Conservation (phyloP, 2,329 filamentous ascomycete species). For the Cercospora sp. region DNA sequence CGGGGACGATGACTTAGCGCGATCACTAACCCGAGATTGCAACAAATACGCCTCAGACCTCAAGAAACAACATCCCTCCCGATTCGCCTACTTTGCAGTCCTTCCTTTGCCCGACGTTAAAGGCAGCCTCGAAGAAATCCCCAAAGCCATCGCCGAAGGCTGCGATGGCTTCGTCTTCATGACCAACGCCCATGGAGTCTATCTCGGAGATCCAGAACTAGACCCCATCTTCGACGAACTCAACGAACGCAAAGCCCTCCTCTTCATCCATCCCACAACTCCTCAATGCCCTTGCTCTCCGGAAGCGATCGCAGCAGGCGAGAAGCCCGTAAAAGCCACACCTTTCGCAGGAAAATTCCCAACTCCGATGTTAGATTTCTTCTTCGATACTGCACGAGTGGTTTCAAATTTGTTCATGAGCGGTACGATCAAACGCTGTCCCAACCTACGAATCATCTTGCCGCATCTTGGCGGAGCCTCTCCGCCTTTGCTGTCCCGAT, state of each 20-base stretch:
- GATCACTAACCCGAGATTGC: constrained; percentile 44
- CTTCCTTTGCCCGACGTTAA: constrained; percentile 55
- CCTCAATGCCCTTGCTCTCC: constrained; percentile 43
- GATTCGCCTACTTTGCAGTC: constrained; percentile 57
- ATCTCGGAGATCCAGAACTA: constrained; percentile 52
- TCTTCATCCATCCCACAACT: constrained; percentile 60
- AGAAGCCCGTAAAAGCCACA: constrained; percentile 37
- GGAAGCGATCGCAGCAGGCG: constrained; percentile 20
- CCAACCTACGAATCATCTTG: constrained; percentile 52
- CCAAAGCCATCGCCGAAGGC: constrained; percentile 44
- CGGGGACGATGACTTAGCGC: constrained; percentile 41
- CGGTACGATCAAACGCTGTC: constrained; percentile 50
- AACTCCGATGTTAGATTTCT: constrained; percentile 53
- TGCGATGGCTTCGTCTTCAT: constrained; percentile 55
- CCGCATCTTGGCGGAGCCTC: constrained; percentile 53
- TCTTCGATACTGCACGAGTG: constrained; percentile 55
- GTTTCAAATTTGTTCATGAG: constrained; percentile 53
- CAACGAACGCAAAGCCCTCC: constrained; percentile 48
- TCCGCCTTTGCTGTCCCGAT: constrained; percentile 49
- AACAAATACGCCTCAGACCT: constrained; percentile 47
- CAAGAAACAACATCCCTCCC: constrained; percentile 41
- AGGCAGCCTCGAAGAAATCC: constrained; percentile 52
- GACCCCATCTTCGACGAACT: constrained; percentile 53
- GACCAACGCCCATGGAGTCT: constrained; percentile 56
- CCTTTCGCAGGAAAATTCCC: constrained; percentile 45